Base-by-base conservation (phyloP, 139 green algal species). In the Picochlorum costavermella region DNA sequence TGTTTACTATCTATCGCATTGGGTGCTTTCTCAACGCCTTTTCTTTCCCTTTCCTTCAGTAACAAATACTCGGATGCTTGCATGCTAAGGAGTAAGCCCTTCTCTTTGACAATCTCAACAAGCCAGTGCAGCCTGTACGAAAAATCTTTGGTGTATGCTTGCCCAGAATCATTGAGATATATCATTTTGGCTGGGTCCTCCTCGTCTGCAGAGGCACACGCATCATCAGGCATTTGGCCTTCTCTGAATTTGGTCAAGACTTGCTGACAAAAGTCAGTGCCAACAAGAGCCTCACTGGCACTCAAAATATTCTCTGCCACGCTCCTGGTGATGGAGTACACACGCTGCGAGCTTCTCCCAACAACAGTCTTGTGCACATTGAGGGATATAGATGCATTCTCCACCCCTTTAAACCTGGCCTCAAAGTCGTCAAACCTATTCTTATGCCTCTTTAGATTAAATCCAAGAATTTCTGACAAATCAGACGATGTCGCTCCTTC, bases 31-130 rank as follows among this genome's bases (percentile, higher is more conserved):
- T 40, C 33, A 8, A 8, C 3, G 33, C 33, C 33, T 40, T 40
- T 40, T 40, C 33, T 40, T 8, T 40, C 48, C 36, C 23, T 40
- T 12, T 66, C 60, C 20, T 20, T 43, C 23, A 45, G 50, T 56
- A 70, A 50, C 9, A 77, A 51, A 49, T 58, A 73, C 2, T 37
- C 40, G 28, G 33, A 28, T 30, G 71, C 25, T 23, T 73, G 64
- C 6, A 59, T 51, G 20, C 51, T 31, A 16, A 77, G 51, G 20
- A 77, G 6, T 16, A 71, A 67, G n/a, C 64, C 64, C 5, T 44
- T 23, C 11, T 4, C 17, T 0, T 14, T 17, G 11, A 72, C 45
- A 9, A 26, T 17, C 5, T 65, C 59, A 11, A 44, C 3, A n/a
- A 69, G 17, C 71, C 60, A 73, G 1, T 44, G 23, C 44, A 45